phyloP scores from a whole-genome alignment of 768 basidiomycete species.

The Lyophyllum atratum region DNA sequence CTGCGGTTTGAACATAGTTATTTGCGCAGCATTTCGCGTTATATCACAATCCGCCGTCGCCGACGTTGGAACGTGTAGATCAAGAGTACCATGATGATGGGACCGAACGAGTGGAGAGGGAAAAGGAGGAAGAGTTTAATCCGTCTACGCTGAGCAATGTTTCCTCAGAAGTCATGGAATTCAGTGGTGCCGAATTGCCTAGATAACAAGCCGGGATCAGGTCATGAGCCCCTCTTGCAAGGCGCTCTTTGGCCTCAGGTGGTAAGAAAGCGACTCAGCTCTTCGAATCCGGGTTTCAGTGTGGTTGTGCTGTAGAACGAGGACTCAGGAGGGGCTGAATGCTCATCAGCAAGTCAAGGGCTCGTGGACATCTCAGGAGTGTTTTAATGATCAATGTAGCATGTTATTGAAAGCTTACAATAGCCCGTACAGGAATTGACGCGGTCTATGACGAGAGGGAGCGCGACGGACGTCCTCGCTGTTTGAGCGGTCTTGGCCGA shows the following conservation, averaged over 20 bases:
- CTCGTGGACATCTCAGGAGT: too few relatives aligned
- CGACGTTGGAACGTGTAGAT: background rate
- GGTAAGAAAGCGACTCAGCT: too few relatives aligned
- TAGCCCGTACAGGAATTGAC: too few relatives aligned
- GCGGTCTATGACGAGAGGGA: too few relatives aligned
- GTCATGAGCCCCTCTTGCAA: slow-evolving; percentile 64
- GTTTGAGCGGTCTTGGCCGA: too few relatives aligned
- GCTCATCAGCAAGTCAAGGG: too few relatives aligned
- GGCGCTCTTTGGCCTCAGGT: slow-evolving; percentile 74
- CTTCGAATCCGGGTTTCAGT: too few relatives aligned
- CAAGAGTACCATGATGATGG: slow-evolving; percentile 18
- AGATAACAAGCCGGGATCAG: slow-evolving; percentile 70
- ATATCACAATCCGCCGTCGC: slow-evolving; percentile 41
- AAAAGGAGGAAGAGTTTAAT: slow-evolving; percentile 28
- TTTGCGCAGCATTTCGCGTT: slow-evolving; percentile 57
- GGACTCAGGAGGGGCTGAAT: too few relatives aligned
- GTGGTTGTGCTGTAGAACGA: too few relatives aligned
- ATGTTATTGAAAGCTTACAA: too few relatives aligned
- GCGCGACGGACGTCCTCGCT: too few relatives aligned
- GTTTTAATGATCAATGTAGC: too few relatives aligned
- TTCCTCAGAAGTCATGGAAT: slow-evolving; percentile 39
- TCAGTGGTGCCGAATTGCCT: slow-evolving; percentile 59
- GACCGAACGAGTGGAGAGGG: slow-evolving; percentile 18
- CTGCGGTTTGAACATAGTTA: slow-evolving; percentile 78
- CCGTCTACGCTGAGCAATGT: slow-evolving; percentile 10